Evolutionary conservation across 108 stramenopile genomes (phyloP), one percentile per base, ranked within the genome.

Genomic region (Nitzschia inconspicua): DNA sequence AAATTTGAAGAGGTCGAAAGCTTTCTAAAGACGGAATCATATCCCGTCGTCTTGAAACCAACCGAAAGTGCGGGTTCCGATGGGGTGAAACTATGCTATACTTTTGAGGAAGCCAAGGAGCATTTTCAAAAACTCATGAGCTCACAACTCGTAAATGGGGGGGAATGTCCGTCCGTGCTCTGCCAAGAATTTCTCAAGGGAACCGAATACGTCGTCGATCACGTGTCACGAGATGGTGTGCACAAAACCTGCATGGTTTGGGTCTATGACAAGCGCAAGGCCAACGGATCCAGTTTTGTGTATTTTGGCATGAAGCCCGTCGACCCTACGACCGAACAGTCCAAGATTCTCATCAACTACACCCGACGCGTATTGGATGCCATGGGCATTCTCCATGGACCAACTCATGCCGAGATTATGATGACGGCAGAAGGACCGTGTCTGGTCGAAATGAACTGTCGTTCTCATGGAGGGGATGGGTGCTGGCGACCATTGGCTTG

Each of bases 391-490:
- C 62, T 62, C 29, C 74, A 94, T 60, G 88, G 85, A 47, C 79
- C 83, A 7, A 80, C 65, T n/a, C 94, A 95, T 65, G 78, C 57
- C n/a, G 88, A 89, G 65, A 76, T 89, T 2, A 89, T 86, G 72
- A 72, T 89, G 55, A 86, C 88, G n/a, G 65, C 66, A 26, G 78
- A 74, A 47, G 93, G 83, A 4, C 93, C 94, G 16, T 93, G 93
- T 60, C 71, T 96, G 16, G 94, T 96, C 11, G 96, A 96, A 59
- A 58, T 81, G 75, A 76, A 76, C 30, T 76, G 75, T 41, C 86
- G 93, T 43, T 88, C 88, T 35, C 97, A 96, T 57, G 97, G 97
- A 11, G 97, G 96, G 27, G 93, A 96, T 64, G 97, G 97, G 23
- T 96, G 87, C 35, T 98, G 92, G 89, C 48, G 77, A 16, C 83